Base-by-base conservation (phyloP, 768 basidiomycete species). In the Tephrocybe sp. region DNA sequence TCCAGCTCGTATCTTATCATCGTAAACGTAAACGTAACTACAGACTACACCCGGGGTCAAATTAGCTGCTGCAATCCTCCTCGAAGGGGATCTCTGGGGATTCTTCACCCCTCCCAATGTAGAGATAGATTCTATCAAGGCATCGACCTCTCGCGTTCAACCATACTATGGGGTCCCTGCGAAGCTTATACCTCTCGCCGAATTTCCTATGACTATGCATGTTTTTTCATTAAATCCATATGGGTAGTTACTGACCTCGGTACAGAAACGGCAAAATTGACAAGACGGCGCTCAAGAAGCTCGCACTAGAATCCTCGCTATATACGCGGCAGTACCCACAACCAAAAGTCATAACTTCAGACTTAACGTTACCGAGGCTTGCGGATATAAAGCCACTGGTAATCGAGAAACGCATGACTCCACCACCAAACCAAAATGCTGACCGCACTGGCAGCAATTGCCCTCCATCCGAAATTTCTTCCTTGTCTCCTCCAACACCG, bases 131-230 rank as follows among this genome's bases (percentile, higher is more conserved):
- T 58, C 64, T 36, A 75, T 81, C 22, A 68, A 63, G 47, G 64
- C 63, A 25, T 74, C 74, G 18, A 68, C 76, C 2, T 66, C 73
- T n/a, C 71, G 76, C 53, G 65, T 78, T 5, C 78, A 80, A 56
- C 79, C 82, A 9, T 79, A 81, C 61, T 83, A 83, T 58, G 82
- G 80, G 6, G 75, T 82, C 8, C 80, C 82, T 8, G 69, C 73
- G 7, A 69, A 70, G 32, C 73, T 72, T 53, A 37, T 77, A 21
- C 57, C 65, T 8, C 61, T 82, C 49, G 70, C 69, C 19, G 64
- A 68, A 28, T 76, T 83, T 57, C 79, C 81, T 8, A 71, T 75
- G 53, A 84, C 82, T 21, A 55, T 69, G 78, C 79, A 61, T 51
- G 77, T 68, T 15, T 59, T 49, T 2, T 60, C 7, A 12, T n/a